A percentile compares a stretch with the other conserved stretches of the same genome.
Conservation (phyloP, 345 rosid species). For the Populus ilicifolia region DNA sequence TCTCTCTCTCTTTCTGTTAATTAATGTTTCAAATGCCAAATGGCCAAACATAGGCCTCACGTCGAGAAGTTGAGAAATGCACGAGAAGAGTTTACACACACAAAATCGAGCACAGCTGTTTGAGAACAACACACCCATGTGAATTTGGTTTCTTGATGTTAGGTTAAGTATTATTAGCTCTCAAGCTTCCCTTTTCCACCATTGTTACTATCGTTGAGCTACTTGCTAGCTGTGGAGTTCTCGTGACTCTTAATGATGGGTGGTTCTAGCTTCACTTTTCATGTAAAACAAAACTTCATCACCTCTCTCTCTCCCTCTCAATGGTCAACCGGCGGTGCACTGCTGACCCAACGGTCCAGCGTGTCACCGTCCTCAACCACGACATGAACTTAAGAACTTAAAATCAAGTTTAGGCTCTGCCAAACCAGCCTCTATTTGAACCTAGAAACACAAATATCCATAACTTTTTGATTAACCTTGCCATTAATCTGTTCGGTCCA, state of each 20-base stretch:
- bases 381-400: neutral
- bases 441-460: neutral
- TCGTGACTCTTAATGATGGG: neutral
- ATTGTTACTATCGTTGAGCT: too few species aligned
- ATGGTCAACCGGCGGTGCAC: constrained; percentile 11
- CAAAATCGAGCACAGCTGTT: constrained; percentile 11
- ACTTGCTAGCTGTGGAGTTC: neutral
- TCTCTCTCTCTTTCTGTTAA: too few species aligned
- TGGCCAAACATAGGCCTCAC: constrained; percentile 15
- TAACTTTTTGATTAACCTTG: too few species aligned
- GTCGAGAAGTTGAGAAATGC: constrained; percentile 20
- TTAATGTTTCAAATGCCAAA: neutral
- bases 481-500: neutral
- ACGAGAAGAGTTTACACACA: constrained; percentile 1
- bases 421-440: neutral
- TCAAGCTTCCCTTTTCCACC: neutral
- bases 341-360: neutral
- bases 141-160: constrained; percentile 7
- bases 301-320: neutral
- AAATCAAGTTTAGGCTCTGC: neutral
- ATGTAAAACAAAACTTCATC: neutral
- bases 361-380: neutral
- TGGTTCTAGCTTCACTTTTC: neutral
- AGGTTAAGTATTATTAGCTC: constrained; percentile 6
- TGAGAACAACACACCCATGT: constrained; percentile 6